Percentiles rank a stretch among this genome's conserved stretches.
Evolutionary conservation across 306 rosid species (phyloP).

Genomic region (Prunus davidiana): DNA sequence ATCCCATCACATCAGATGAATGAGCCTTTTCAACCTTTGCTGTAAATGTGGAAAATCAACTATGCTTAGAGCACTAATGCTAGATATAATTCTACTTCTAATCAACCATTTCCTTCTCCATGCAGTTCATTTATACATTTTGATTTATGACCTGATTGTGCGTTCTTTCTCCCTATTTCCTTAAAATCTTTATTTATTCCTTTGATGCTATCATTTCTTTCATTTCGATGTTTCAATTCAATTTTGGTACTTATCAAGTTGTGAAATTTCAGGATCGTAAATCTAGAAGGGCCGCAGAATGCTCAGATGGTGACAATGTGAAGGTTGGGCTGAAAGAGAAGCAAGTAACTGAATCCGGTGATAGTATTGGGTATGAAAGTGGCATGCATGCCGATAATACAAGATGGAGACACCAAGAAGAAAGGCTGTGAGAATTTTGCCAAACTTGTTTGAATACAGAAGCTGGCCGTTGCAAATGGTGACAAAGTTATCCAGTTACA

Average conservation of each 20-base stretch:
- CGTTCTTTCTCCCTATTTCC: not conserved
- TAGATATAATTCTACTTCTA: not conserved
- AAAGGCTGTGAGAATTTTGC: slow-evolving; percentile 26
- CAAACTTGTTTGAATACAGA: slow-evolving; percentile 22
- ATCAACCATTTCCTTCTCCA: not conserved
- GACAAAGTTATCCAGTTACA: slow-evolving; percentile 21
- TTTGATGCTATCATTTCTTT: not conserved
- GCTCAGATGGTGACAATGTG: slow-evolving; percentile 29
- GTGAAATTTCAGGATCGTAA: slow-evolving; percentile 50
- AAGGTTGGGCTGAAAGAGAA: slow-evolving; percentile 38
- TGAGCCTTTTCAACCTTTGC: not conserved
- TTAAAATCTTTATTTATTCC: not conserved
- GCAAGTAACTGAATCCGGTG: slow-evolving; percentile 30
- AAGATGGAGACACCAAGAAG: slow-evolving; percentile 31
- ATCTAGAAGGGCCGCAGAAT: slow-evolving; percentile 37
- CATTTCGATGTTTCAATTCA: not conserved
- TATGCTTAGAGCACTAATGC: not conserved
- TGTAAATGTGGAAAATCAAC: not conserved
- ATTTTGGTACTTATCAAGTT: slow-evolving; percentile 14
- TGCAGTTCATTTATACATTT: not conserved
- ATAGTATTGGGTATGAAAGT: slow-evolving; percentile 26
- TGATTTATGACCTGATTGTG: not conserved
- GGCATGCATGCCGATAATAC: slow-evolving; percentile 24
- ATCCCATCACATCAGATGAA: not conserved
- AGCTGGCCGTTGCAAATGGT: slow-evolving; percentile 35